Percentiles rank a stretch among this genome's conserved stretches.
Evolutionary conservation across 2,329 filamentous ascomycete species (phyloP).

Genomic region (Fusarium gaditjirri): DNA sequence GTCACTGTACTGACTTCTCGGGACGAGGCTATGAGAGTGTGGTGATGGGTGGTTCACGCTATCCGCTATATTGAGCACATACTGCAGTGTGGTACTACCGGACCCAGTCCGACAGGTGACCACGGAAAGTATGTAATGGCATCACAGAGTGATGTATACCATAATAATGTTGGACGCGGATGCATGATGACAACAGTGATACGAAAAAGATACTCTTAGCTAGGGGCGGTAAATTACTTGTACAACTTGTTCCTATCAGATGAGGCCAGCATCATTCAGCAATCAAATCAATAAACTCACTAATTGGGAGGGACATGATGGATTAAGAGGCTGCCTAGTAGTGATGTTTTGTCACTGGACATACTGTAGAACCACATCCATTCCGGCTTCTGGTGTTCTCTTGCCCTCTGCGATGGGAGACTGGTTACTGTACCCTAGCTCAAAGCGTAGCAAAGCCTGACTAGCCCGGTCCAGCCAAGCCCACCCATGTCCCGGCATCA

Average conservation of each 20-base stretch:
- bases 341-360: conserved; percentile 1
- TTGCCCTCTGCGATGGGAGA: background rate
- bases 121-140: conserved; percentile 16
- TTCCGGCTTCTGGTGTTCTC: background rate
- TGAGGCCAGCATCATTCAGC: background rate
- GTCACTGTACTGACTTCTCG: conserved; percentile 2
- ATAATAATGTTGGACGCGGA: background rate
- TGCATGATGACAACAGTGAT: background rate
- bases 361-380: conserved; percentile 1
- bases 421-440: conserved; percentile 26
- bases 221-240: background rate
- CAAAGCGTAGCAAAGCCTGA: background rate
- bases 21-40: conserved; percentile 8
- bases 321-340: background rate
- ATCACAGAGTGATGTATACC: conserved; percentile 1
- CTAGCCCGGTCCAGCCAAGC: background rate
- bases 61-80: conserved; percentile 3
- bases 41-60: conserved; percentile 3
- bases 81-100: conserved; percentile 1
- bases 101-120: conserved; percentile 14
- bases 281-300: background rate
- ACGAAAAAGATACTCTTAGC: background rate
- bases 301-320: background rate
- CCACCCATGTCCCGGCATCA: conserved; percentile 24
- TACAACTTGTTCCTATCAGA: background rate